Conservation (phyloP, 2,329 filamentous ascomycete species). For the Diatrype stigma region DNA sequence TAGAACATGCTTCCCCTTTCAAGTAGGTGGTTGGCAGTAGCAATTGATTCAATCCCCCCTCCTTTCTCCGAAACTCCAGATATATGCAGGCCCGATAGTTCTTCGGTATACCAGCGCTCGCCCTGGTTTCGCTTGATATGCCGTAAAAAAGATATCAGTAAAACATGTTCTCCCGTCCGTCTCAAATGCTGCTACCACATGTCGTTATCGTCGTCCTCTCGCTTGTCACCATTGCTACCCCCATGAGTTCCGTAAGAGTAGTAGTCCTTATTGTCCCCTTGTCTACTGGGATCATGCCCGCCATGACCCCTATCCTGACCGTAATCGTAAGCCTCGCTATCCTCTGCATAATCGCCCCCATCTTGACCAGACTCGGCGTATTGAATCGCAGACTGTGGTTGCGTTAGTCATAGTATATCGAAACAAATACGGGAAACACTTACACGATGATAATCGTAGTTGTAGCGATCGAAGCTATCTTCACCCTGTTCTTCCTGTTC, state of each 20-base stretch:
- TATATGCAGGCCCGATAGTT: slow-evolving; percentile 19
- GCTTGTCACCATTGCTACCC: slow-evolving; percentile 17
- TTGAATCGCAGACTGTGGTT: slow-evolving; percentile 37
- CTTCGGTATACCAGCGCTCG: slow-evolving; percentile 27
- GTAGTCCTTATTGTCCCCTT: slow-evolving; percentile 32
- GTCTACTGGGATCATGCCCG: slow-evolving; percentile 27
- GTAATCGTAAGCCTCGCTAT: slow-evolving; percentile 51
- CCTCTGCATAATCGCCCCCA: slow-evolving; percentile 46
- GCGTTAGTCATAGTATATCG: slow-evolving; percentile 4
- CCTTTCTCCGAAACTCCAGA: slow-evolving; percentile 9
- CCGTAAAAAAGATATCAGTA: neutral
- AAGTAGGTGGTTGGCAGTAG: too few relatives aligned
- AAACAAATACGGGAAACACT: slow-evolving; percentile 19
- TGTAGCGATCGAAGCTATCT: slow-evolving; percentile 45
- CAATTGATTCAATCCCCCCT: neutral
- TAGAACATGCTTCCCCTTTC: neutral
- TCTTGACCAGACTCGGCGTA: slow-evolving; percentile 43
- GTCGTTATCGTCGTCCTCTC: slow-evolving; percentile 16
- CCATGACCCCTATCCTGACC: slow-evolving; percentile 43
- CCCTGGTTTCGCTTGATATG: slow-evolving; percentile 10
- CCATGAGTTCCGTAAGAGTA: slow-evolving; percentile 31
- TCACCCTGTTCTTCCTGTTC: slow-evolving; percentile 30
- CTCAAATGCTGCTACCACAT: neutral
- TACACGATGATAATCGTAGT: slow-evolving; percentile 51
- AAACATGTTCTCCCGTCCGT: neutral